Evolutionary conservation across 1,284 basidiomycete species (phyloP).

Genomic region (Ceratobasidium sp.): DNA sequence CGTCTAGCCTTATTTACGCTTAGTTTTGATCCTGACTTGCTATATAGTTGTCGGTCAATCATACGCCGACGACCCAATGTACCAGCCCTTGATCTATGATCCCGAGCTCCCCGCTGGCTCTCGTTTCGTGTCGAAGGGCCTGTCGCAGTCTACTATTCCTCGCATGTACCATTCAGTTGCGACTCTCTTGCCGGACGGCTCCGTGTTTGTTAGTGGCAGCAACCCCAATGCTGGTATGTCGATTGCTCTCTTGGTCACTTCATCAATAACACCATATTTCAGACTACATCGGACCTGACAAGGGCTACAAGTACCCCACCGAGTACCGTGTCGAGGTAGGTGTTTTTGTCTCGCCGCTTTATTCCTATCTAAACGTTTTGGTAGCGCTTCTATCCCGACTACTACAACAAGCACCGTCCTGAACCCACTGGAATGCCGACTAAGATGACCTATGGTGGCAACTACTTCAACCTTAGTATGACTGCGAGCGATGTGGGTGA

Average conservation of each 20-base stretch:
- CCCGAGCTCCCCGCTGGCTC: conserved; percentile 72
- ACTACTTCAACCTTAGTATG: conserved; percentile 73
- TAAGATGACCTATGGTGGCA: conserved; percentile 87
- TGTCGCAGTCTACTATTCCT: conserved; percentile 58
- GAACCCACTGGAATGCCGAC: conserved; percentile 77
- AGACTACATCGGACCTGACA: conserved; percentile 60
- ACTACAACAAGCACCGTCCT: conserved; percentile 85
- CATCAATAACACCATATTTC: not conserved
- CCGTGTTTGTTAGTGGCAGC: conserved; percentile 57
- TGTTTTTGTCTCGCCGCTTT: conserved; percentile 54
- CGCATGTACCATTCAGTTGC: conserved; percentile 51
- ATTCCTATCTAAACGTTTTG: conserved; percentile 43
- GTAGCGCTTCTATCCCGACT: conserved; percentile 83
- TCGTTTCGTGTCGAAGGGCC: conserved; percentile 79
- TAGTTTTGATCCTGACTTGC: conserved; percentile 46
- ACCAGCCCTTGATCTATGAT: conserved; percentile 77
- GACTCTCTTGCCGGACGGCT: conserved; percentile 54
- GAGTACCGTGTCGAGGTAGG: conserved; percentile 81
- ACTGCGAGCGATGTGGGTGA: conserved; percentile 72
- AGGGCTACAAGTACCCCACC: conserved; percentile 76
- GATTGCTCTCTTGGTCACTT: conserved; percentile 60
- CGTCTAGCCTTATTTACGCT: conserved; percentile 44
- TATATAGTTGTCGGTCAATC: conserved; percentile 56
- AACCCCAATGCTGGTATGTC: conserved; percentile 57
- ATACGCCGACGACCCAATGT: conserved; percentile 59